Base-by-base conservation (phyloP, 2,329 filamentous ascomycete genomes). In the Aspergillus jensenii region DNA sequence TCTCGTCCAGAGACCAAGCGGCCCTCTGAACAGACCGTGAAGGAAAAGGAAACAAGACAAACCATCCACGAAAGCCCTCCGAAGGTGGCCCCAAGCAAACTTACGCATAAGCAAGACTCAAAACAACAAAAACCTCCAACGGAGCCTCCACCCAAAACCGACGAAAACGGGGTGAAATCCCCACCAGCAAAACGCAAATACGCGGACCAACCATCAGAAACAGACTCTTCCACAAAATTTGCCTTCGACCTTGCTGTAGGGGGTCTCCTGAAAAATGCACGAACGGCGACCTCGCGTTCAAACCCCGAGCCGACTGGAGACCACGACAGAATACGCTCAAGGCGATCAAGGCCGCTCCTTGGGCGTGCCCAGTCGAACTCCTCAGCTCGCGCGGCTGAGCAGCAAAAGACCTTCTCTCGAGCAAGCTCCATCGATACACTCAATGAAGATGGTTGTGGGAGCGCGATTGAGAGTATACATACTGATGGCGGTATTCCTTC, bases 341-440 rank as follows among this genome's bases (percentile, higher is more conserved):
- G 67, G 31, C 64, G 65, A 56, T 66, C 73, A 61, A 75, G 70
- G 60, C 72, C 73, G 11, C 72, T 79, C 23, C 65, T 79, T 11
- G 77, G 78, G 33, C 71, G 77, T 51, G 77, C 76, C 12, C 67
- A 73, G 44, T 79, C 78, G 6, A 71, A 74, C 50, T 66, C 72
- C 17, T 78, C 76, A 39, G 52, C 60, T 12, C 65, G 67, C 23
- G 65, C 67, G 9, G 55, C 59, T 7, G 67, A 70, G 6, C 61
- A 68, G 8, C 62, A 60, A 21, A 58, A 62, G 4, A 58, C 64
- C 19, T 64, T 70, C 43, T 79, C 78, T 4, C 76, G 79, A 37
- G 79, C 79, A 27, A 79, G 78, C 65, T 81, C 78, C n/a, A 75
- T 81, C 55, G 79, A 81, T 59, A 80, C 78, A 23, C 68, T 81